phyloP scores from a whole-genome alignment of 129 eudicot species.

The Lactuca sativa region DNA sequence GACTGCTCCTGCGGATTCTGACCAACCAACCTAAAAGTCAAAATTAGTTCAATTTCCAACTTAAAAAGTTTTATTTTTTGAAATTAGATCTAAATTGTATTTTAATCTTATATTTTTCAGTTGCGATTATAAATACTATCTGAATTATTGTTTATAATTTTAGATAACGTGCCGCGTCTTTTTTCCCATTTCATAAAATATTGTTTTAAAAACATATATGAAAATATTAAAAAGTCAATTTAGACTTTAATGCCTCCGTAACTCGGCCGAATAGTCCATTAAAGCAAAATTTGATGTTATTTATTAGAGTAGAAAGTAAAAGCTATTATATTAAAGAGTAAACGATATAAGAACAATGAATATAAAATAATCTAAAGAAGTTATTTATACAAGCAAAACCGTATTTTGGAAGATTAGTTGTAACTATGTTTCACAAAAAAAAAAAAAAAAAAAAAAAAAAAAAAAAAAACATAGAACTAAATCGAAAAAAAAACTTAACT shows the following conservation, averaged over 20 bases:
- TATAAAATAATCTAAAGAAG: no score
- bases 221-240: constrained; percentile 6
- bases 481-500: no score
- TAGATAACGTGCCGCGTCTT: constrained; percentile 34
- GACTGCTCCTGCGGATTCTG: constrained; percentile 76
- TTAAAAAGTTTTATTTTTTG: background rate
- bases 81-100: constrained; percentile 19
- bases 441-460: no score
- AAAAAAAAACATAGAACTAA: no score
- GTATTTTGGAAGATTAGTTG: no score
- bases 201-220: background rate
- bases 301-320: background rate
- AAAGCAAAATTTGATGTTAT: background rate
- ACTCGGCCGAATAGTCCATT: background rate
- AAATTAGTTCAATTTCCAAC: background rate
- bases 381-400: no score
- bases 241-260: background rate
- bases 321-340: no score
- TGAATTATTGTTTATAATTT: background rate
- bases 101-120: constrained; percentile 1
- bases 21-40: constrained; percentile 12
- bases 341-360: no score
- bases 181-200: constrained; percentile 12
- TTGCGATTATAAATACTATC: background rate
- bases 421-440: no score